Evolutionary conservation across 192 early-diverging fungal genomes (phyloP).

Genomic region (Mortierella hygrophila): DNA sequence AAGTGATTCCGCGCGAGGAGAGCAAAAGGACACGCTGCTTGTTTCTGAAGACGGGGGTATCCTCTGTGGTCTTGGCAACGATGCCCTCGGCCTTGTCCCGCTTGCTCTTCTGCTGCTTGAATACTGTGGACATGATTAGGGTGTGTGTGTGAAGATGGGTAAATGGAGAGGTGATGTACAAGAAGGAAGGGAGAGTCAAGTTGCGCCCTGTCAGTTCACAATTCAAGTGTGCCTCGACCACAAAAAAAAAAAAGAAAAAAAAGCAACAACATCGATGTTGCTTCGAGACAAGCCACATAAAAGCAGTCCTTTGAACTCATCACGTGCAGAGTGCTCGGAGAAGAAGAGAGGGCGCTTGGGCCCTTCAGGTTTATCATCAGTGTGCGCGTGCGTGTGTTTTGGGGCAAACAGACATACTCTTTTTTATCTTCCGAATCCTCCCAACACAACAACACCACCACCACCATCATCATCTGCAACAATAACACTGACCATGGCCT

Average conservation of each 20-base stretch:
- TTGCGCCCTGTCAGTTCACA: not conserved
- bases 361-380: not conserved
- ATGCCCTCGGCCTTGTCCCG: constrained; percentile 47
- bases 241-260: constrained; percentile 20
- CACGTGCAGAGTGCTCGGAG: no score
- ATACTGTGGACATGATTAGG: constrained; percentile 47
- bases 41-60: constrained; percentile 74
- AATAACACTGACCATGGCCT: constrained; percentile 16
- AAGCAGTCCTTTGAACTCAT: not conserved
- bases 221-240: not conserved
- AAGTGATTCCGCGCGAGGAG: constrained; percentile 89
- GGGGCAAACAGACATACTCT: not conserved
- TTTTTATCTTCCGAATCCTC: not conserved
- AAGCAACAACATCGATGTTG: not conserved
- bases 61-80: constrained; percentile 43
- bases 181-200: not conserved
- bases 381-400: not conserved
- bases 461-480: not conserved
- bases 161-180: constrained; percentile 12
- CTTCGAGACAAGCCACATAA: not conserved
- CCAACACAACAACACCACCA: not conserved
- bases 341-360: not conserved
- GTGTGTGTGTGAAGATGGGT: not conserved
- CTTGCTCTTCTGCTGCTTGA: constrained; percentile 48
- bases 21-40: constrained; percentile 93